Evolutionary conservation across 1,284 basidiomycete genomes (phyloP).

Genomic region (Tremellales sp.): DNA sequence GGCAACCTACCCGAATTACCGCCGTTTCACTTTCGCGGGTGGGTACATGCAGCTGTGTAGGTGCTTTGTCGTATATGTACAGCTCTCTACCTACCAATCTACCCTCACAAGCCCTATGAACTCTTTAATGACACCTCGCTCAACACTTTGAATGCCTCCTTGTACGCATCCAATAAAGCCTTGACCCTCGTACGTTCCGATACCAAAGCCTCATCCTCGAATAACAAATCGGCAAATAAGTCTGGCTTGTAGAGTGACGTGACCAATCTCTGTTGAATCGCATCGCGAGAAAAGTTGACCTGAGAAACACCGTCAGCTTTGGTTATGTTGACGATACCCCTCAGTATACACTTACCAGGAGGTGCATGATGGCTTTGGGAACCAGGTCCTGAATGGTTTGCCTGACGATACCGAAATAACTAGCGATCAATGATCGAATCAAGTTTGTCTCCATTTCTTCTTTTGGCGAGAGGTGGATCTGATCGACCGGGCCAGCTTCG

Average conservation of each 20-base stretch:
- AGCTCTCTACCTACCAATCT: neutral
- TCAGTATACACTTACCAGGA: constrained; percentile 31
- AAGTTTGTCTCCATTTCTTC: constrained; percentile 96
- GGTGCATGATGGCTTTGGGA: constrained; percentile 93
- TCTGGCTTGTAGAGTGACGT: constrained; percentile 90
- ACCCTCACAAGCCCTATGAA: constrained; percentile 10
- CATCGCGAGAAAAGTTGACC: constrained; percentile 93
- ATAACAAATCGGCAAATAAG: constrained; percentile 82
- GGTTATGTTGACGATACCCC: neutral
- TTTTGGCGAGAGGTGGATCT: constrained; percentile 60
- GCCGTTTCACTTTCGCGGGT: no score
- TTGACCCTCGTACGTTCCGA: constrained; percentile 91
- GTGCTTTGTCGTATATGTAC: no score
- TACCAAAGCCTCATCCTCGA: constrained; percentile 93
- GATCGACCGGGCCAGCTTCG: constrained; percentile 58
- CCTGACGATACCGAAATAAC: constrained; percentile 93
- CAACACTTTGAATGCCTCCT: constrained; percentile 79
- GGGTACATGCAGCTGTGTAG: no score
- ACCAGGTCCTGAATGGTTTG: constrained; percentile 96
- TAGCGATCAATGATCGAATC: constrained; percentile 88
- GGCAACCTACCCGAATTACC: no score
- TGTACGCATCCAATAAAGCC: constrained; percentile 91
- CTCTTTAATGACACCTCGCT: constrained; percentile 48
- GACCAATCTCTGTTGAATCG: constrained; percentile 93
- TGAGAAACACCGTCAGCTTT: constrained; percentile 46